Base-by-base conservation (phyloP, 768 basidiomycete species). In the Boletellus sp. region DNA sequence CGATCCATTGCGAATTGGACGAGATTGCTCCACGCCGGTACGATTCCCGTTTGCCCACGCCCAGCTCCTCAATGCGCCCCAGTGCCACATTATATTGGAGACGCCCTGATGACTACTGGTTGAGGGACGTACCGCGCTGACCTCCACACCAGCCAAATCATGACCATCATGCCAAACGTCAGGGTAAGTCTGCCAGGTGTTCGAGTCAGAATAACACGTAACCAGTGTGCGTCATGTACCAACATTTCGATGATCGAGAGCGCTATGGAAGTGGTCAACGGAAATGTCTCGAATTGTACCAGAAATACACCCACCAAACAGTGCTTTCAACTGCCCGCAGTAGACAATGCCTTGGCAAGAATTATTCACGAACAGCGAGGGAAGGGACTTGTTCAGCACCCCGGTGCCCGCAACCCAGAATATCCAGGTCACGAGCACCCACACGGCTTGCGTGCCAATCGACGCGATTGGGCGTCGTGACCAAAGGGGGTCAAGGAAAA, bases 401-500 rank as follows among this genome's bases (percentile, higher is more conserved):
- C 75, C 77, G 4, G 80, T 73, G 37, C 80, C 79, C 13, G 80
- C 69, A 17, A 83, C 70, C 84, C 83, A 85, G 40, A 83, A 68
- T 16, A 78, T 56, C 80, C 79, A 83, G 13, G 83, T 83, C 1
- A 76, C 50, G 24, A 82, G 64, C 4, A 78, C 64, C 84, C 84
- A 85, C 37, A 83, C 65, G 12, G 72, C 73, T 57, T 85, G 84
- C 0, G 80, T 71, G 8, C 82, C 81, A 34, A 84, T 66, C 12
- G 83, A 84, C 10, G 77, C 72, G 15, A 82, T 53, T 4, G 78
- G 72, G 48, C 76, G 74, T 50, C 67, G 75, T 17, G 80, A 78
- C 75, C 78, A 82, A 15, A 67, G 64, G 1, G 82, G 81, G 58
- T 85, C 82, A 6, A 84, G 65, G 61, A 84, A 82, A 33, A 84